A percentile compares a stretch with the other conserved stretches of the same genome.
Conservation (phyloP, 306 rosid genomes). For the Cotoneaster glaucophyllus region DNA sequence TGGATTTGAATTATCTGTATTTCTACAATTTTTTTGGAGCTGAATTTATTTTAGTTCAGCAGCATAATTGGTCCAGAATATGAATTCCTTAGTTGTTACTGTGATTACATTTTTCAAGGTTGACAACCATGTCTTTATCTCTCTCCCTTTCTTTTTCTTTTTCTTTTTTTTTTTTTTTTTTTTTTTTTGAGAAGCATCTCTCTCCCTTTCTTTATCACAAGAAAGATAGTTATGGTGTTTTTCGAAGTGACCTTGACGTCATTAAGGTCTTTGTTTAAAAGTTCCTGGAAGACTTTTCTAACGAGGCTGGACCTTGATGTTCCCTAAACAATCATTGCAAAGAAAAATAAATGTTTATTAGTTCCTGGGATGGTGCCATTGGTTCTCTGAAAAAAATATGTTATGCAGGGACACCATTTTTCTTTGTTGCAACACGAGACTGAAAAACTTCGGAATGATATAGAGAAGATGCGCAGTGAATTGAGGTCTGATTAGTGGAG, state of each 20-base stretch:
- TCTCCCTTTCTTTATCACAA: neutral
- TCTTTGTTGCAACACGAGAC: conserved; percentile 91
- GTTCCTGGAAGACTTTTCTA: neutral
- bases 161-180: too few relatives aligned
- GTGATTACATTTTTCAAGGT: neutral
- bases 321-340: neutral
- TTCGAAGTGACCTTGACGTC: neutral
- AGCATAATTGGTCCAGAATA: neutral
- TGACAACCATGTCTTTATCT: neutral
- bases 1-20: neutral
- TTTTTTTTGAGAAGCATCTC: too few relatives aligned
- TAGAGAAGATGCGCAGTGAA: conserved; percentile 93
- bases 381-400: conserved; percentile 1
- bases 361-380: conserved; percentile 8
- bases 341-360: neutral
- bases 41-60: neutral
- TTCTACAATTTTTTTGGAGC: neutral
- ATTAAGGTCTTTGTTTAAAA: neutral
- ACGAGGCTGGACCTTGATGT: neutral
- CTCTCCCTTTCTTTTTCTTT: neutral
- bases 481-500: conserved; percentile 45
- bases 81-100: neutral
- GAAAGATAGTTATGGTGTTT: neutral
- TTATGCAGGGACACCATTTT: conserved; percentile 82
- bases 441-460: conserved; percentile 77